phyloP scores from a whole-genome alignment of 2,329 filamentous ascomycete species.

The Alternaria infectoria region DNA sequence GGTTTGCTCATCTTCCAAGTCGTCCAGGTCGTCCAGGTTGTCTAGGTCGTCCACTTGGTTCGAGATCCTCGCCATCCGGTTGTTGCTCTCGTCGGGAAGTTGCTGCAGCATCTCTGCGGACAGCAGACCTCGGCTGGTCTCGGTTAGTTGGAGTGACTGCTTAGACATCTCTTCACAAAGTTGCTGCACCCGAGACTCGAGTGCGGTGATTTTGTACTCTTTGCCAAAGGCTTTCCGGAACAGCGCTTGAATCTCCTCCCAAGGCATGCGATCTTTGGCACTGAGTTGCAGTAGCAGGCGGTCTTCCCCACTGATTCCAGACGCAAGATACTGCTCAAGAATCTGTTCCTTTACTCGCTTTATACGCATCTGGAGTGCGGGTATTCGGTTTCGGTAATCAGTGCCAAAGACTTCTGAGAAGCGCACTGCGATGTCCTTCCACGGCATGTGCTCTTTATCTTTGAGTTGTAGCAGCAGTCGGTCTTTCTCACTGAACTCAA shows the following conservation, averaged over 20 bases:
- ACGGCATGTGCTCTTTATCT: constrained; percentile 59
- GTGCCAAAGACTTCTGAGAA: no score
- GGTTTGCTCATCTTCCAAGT: neutral
- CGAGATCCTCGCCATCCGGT: constrained; percentile 26
- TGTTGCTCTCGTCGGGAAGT: constrained; percentile 32
- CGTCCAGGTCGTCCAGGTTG: constrained; percentile 1
- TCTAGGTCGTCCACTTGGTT: neutral
- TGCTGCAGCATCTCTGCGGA: constrained; percentile 32
- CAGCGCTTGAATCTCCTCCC: no score
- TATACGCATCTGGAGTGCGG: no score
- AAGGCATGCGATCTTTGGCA: no score
- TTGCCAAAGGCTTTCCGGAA: no score
- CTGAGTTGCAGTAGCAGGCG: no score
- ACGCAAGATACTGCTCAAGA: no score
- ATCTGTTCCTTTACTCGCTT: no score
- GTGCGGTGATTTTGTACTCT: no score
- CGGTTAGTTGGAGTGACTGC: neutral
- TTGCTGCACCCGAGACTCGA: no score
- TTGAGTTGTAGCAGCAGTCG: constrained; percentile 58
- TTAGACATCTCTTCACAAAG: accelerated
- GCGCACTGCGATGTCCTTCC: constrained; percentile 50
- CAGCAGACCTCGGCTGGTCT: constrained; percentile 6
- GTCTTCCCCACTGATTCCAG: no score
- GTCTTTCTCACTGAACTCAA: constrained; percentile 59
- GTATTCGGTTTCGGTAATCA: no score